phyloP scores from a whole-genome alignment of 2,329 filamentous ascomycete species.

The Apiospora koreana region DNA sequence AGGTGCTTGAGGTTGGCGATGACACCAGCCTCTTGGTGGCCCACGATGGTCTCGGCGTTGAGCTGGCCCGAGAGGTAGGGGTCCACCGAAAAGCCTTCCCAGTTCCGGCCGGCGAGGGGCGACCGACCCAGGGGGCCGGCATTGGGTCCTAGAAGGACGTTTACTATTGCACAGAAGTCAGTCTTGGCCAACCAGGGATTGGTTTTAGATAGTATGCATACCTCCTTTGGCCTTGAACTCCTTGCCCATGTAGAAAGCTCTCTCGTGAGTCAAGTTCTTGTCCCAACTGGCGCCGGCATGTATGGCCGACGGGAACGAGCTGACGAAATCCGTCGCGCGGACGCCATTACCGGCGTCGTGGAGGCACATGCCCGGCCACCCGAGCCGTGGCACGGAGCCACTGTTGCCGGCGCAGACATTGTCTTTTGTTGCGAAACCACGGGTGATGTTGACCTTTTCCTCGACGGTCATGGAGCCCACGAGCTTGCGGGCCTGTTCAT shows the following conservation, averaged over 20 bases:
- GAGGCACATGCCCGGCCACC: slow-evolving; percentile 49
- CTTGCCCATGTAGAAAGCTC: slow-evolving; percentile 54
- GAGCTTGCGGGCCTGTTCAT: slow-evolving; percentile 55
- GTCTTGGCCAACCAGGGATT: background rate
- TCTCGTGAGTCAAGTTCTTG: slow-evolving; percentile 49
- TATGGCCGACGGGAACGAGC: slow-evolving; percentile 47
- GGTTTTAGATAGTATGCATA: slow-evolving; percentile 16
- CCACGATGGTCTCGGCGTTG: slow-evolving; percentile 71
- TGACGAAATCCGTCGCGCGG: slow-evolving; percentile 49
- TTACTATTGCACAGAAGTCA: slow-evolving; percentile 32
- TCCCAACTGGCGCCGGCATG: slow-evolving; percentile 57
- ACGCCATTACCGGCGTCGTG: slow-evolving; percentile 53
- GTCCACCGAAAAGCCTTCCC: slow-evolving; percentile 66
- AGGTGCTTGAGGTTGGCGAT: slow-evolving; percentile 74
- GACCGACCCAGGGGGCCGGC: slow-evolving; percentile 70
- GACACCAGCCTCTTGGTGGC: slow-evolving; percentile 76
- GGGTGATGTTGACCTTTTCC: slow-evolving; percentile 59
- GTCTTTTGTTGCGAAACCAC: slow-evolving; percentile 45
- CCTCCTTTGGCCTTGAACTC: slow-evolving; percentile 57
- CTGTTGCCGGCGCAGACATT: slow-evolving; percentile 51
- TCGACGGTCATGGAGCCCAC: slow-evolving; percentile 65
- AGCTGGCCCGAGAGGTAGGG: slow-evolving; percentile 71
- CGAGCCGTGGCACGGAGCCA: slow-evolving; percentile 44
- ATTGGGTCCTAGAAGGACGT: slow-evolving; percentile 65
- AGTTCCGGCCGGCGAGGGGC: slow-evolving; percentile 69